Evolutionary conservation across 768 basidiomycete species (phyloP).

Genomic region (Fomitopsis pulvina): DNA sequence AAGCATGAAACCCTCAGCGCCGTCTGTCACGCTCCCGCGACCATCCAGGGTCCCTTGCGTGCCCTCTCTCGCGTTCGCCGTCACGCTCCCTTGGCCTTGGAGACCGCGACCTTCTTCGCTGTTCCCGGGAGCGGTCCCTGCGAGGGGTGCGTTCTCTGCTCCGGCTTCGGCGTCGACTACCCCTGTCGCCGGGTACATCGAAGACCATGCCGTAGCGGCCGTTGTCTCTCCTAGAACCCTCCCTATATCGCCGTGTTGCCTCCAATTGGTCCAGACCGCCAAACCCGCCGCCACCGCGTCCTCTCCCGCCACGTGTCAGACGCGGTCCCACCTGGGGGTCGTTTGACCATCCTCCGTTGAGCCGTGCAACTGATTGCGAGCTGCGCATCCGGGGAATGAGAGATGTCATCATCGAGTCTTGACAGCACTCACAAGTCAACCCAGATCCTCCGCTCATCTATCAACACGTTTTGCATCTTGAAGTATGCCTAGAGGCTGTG

Average conservation of each 20-base stretch:
- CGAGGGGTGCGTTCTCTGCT: slow-evolving; percentile 36
- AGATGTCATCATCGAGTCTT: slow-evolving; percentile 6
- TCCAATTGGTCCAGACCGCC: slow-evolving; percentile 75
- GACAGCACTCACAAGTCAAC: slow-evolving; percentile 80
- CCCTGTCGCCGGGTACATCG: slow-evolving; percentile 45
- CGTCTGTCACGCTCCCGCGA: slow-evolving; percentile 9
- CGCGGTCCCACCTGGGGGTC: slow-evolving; percentile 50
- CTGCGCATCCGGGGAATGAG: slow-evolving; percentile 28
- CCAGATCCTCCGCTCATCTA: slow-evolving; percentile 97
- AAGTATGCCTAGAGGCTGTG: slow-evolving; percentile 74
- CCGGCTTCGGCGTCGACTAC: slow-evolving; percentile 40
- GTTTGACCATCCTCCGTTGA: slow-evolving; percentile 82
- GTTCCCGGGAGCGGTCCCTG: slow-evolving; percentile 20
- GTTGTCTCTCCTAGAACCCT: slow-evolving; percentile 26
- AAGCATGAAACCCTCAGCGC: slow-evolving; percentile 5
- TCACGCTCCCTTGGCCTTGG: slow-evolving; percentile 15
- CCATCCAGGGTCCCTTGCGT: slow-evolving; percentile 23
- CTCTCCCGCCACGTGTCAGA: slow-evolving; percentile 20
- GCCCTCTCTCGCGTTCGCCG: slow-evolving; percentile 18
- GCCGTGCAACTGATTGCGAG: slow-evolving; percentile 90
- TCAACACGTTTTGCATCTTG: slow-evolving; percentile 99
- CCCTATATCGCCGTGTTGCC: slow-evolving; percentile 61
- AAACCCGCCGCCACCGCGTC: slow-evolving; percentile 39
- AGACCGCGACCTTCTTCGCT: slow-evolving; percentile 17
- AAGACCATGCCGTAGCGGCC: slow-evolving; percentile 77